phyloP scores from a whole-genome alignment of 2,329 filamentous ascomycete genomes.

The Talaromyces rugulosus region DNA sequence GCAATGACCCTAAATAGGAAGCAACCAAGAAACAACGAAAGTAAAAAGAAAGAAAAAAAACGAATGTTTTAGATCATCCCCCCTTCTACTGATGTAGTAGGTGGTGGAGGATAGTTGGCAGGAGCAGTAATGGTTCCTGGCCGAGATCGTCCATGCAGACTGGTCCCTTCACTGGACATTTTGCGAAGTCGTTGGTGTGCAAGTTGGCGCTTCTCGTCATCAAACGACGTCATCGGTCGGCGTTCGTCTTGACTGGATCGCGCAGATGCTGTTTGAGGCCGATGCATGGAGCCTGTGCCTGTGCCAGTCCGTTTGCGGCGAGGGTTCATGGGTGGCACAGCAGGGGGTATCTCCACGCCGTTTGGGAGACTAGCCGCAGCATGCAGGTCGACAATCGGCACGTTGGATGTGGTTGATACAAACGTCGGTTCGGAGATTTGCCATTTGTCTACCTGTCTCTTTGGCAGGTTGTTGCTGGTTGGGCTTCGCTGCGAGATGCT shows the following conservation, averaged over 20 bases:
- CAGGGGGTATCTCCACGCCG: constrained; percentile 45
- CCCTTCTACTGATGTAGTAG: constrained; percentile 26
- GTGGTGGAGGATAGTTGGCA: constrained; percentile 26
- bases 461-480: constrained; percentile 38
- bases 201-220: constrained; percentile 38
- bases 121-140: constrained; percentile 32
- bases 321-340: constrained; percentile 58
- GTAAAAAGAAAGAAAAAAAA: background rate
- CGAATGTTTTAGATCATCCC: constrained; percentile 32
- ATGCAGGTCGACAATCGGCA: constrained; percentile 56
- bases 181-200: constrained; percentile 42
- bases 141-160: constrained; percentile 42
- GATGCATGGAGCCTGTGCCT: constrained; percentile 35
- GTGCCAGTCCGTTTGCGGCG: constrained; percentile 49
- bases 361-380: constrained; percentile 53
- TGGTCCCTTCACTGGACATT: constrained; percentile 48
- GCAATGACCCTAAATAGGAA: background rate
- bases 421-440: constrained; percentile 59
- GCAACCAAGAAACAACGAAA: background rate
- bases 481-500: constrained; percentile 26
- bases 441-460: constrained; percentile 56
- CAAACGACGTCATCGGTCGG: constrained; percentile 36
- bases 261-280: constrained; percentile 29
- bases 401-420: constrained; percentile 51
- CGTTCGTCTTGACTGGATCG: constrained; percentile 29